Base-by-base conservation (phyloP, 257 asterid genomes). In the Marsdenia floribunda region DNA sequence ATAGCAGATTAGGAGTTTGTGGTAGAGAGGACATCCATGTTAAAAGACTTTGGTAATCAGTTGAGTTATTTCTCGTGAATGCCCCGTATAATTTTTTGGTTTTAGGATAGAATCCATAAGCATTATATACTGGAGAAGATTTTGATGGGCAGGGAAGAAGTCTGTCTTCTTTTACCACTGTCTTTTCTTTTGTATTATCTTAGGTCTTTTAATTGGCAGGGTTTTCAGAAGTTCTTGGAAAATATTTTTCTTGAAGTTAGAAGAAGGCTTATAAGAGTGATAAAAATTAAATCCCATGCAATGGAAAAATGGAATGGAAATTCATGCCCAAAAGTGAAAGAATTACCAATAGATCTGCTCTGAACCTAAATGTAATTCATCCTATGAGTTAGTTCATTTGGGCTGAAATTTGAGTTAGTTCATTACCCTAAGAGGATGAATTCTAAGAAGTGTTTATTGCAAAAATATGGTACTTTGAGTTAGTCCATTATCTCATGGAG, bases 171-270 rank as follows among this genome's bases (percentile, higher is more conserved):
- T 59, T 8, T 47, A 21, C 40, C 9, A 46, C 38, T 44, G 21
- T 37, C 26, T 64, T 64, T 29, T 63, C 8, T 33, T 0, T 58
- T 33, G 35, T 24, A 24, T 22, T 14, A 15, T 64, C 70, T 64
- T 18, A 35, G 57, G 60, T 63, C 46, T 3, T 42, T 44, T 3
- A 37, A 60, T 37, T 76, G 50, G 29, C 21, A 46, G 11, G 12
- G 49, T 29, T 70, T 24, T 44, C 64, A 12, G n/a, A 76, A 16
- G 68, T 59, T 59, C 42, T 59, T 46, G 40, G n/a, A 14, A 14
- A 63, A 44, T 35, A 68, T 68, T 50, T 69, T 76, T 68, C 42
- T 33, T 57, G 26, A 46, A 68, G 58, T 55, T 75, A 15, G 44
- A 29, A 59, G 71, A 29, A 59, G 53, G 68, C 66, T 77, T 77